Conservation (phyloP, 208 protist species). For the Leishmania tarentolae region DNA sequence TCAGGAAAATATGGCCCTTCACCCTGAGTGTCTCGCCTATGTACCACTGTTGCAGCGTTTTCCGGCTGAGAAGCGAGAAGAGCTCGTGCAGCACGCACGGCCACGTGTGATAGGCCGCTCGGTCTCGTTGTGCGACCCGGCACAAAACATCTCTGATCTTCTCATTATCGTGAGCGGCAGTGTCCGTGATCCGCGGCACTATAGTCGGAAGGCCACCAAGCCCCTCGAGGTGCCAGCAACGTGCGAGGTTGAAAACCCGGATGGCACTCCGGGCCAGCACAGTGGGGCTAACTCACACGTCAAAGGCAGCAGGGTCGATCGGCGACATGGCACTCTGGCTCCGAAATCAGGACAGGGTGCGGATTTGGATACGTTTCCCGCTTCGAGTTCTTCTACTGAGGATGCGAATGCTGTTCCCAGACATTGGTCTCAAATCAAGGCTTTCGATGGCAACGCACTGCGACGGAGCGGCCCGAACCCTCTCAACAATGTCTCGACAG, state of each 20-base stretch:
- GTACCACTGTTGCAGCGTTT: constrained; percentile 72
- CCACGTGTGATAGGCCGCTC: constrained; percentile 66
- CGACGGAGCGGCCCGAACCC: neutral
- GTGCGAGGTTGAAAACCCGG: constrained; percentile 22
- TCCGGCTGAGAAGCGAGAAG: constrained; percentile 41
- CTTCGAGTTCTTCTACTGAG: neutral
- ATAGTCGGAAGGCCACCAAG: constrained; percentile 49
- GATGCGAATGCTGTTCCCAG: neutral
- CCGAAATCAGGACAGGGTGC: neutral
- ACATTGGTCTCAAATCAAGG: neutral
- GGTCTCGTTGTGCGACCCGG: constrained; percentile 71
- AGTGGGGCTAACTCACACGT: constrained; percentile 3
- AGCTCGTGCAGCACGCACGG: constrained; percentile 54
- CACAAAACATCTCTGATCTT: constrained; percentile 72
- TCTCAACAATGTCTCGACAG: neutral
- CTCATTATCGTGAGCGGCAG: constrained; percentile 66
- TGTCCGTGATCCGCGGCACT: constrained; percentile 73
- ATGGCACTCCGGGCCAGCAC: constrained; percentile 20
- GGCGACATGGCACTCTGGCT: neutral
- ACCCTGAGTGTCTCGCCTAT: constrained; percentile 56
- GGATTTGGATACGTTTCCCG: neutral
- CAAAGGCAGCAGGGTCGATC: neutral
- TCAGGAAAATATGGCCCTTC: constrained; percentile 62
- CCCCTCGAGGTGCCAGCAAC: constrained; percentile 45
- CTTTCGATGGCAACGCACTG: neutral